Evolutionary conservation across 2,329 filamentous ascomycete species (phyloP).

Genomic region (Calcarisporium arbuscula): DNA sequence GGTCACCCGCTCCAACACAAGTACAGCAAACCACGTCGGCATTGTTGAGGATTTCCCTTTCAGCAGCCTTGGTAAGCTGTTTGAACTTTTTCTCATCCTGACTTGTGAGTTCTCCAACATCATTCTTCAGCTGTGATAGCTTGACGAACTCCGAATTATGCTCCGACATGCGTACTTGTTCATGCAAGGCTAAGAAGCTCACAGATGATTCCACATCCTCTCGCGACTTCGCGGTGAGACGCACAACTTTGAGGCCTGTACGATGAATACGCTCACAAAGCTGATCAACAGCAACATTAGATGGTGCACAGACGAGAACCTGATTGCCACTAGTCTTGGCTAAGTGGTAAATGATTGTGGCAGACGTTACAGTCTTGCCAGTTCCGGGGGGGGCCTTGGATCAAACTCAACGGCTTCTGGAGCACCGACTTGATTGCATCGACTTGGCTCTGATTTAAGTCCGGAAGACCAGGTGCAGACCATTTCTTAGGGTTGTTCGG

Average conservation of each 20-base stretch:
- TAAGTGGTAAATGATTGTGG: constrained; percentile 96
- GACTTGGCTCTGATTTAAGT: constrained; percentile 92
- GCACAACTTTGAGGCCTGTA: constrained; percentile 92
- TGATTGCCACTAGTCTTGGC: constrained; percentile 93
- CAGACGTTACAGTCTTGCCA: constrained; percentile 96
- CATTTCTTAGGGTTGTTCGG: constrained; percentile 94
- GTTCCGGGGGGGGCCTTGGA: constrained; percentile 96
- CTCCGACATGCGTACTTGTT: constrained; percentile 96
- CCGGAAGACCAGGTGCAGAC: constrained; percentile 86
- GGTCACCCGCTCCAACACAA: constrained; percentile 94
- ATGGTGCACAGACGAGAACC: constrained; percentile 92
- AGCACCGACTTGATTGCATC: constrained; percentile 93
- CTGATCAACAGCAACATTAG: constrained; percentile 97
- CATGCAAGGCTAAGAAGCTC: constrained; percentile 87
- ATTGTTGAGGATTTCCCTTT: constrained; percentile 89
- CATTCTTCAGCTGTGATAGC: constrained; percentile 85
- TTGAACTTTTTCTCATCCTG: constrained; percentile 99
- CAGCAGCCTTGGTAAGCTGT: constrained; percentile 85
- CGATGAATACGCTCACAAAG: constrained; percentile 94
- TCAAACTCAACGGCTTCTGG: constrained; percentile 87
- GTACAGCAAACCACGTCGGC: constrained; percentile 99
- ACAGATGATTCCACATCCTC: constrained; percentile 99
- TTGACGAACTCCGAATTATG: constrained; percentile 91
- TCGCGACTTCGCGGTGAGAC: constrained; percentile 95
- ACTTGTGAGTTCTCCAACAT: constrained; percentile 84